Evolutionary conservation across 176 grass and related monocot species (phyloP).

Genomic region (Ampelocalamus luodianensis): DNA sequence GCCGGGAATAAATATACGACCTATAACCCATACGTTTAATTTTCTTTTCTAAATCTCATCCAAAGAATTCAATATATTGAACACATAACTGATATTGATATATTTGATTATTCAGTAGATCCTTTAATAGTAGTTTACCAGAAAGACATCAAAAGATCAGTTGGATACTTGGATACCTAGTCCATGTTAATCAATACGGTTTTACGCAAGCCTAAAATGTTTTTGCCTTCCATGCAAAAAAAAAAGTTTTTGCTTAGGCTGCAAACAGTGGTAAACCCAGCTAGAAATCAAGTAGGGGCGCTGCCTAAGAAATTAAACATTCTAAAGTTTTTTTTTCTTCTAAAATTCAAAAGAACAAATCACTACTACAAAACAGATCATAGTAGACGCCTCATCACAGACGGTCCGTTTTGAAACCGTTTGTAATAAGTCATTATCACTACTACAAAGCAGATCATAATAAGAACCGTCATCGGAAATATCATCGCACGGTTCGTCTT

Average conservation of each 20-base stretch:
- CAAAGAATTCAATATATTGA: background rate
- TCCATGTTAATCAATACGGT: background rate
- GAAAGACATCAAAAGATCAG: background rate
- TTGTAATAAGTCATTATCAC: too few species aligned
- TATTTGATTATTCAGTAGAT: background rate
- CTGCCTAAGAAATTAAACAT: background rate
- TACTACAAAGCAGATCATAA: too few species aligned
- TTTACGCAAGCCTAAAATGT: background rate
- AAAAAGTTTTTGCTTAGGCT: background rate
- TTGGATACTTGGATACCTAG: too few species aligned
- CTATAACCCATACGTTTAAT: background rate
- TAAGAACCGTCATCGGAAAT: too few species aligned
- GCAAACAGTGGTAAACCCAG: background rate
- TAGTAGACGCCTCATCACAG: too few species aligned
- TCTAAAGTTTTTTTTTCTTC: too few species aligned
- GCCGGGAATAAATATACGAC: too few species aligned
- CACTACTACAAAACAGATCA: too few species aligned
- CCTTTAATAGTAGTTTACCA: background rate
- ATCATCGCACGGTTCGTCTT: too few species aligned
- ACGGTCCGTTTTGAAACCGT: too few species aligned
- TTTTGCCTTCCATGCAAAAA: too few species aligned
- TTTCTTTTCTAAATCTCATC: background rate
- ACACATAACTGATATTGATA: background rate
- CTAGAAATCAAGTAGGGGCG: background rate
- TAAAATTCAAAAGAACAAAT: too few species aligned